Conservation (phyloP, 1,284 basidiomycete species). For the Cerioporus squamosus region DNA sequence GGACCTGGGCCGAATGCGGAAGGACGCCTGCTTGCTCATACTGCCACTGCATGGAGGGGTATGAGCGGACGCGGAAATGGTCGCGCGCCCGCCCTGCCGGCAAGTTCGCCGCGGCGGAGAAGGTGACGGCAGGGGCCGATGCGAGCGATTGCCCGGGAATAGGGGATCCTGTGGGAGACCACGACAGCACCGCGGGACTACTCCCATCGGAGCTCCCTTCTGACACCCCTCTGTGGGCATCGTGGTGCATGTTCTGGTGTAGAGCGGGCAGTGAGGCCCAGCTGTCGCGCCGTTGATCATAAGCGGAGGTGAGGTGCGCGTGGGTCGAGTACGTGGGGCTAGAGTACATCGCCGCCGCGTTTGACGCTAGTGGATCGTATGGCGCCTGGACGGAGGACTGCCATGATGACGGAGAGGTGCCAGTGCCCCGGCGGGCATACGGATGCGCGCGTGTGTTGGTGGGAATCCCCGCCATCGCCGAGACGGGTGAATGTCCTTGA, state of each 20-base stretch:
- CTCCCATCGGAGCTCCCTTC: slow-evolving; percentile 21
- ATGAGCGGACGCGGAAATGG: slow-evolving; percentile 32
- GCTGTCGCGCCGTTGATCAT: slow-evolving; percentile 26
- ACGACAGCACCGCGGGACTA: slow-evolving; percentile 23
- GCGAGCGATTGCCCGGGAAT: slow-evolving; percentile 27
- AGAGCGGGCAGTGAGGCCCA: slow-evolving; percentile 26
- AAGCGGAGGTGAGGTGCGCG: slow-evolving; percentile 19
- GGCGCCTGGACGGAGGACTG: slow-evolving; percentile 14
- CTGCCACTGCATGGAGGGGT: slow-evolving; percentile 32
- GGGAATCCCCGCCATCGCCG: slow-evolving; percentile 15
- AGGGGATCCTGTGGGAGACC: slow-evolving; percentile 29
- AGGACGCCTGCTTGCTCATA: slow-evolving; percentile 29
- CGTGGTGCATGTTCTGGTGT: slow-evolving; percentile 15
- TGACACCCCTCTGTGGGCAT: slow-evolving; percentile 20
- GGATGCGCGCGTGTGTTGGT: slow-evolving; percentile 19
- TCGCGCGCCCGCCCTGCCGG: slow-evolving; percentile 32
- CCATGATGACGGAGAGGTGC: slow-evolving; percentile 25
- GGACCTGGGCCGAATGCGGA: slow-evolving; percentile 19
- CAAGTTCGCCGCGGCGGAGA: slow-evolving; percentile 26
- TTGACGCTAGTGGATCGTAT: slow-evolving; percentile 19
- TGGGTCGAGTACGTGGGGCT: slow-evolving; percentile 17
- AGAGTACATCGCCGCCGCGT: slow-evolving; percentile 22
- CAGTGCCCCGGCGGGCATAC: slow-evolving; percentile 16
- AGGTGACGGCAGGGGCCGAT: slow-evolving; percentile 29
- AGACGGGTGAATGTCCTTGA: slow-evolving; percentile 12